A percentile compares a stretch with the other conserved stretches of the same genome.
phyloP scores from a whole-genome alignment of 2,329 filamentous ascomycete species.

The Penicillium sp. region DNA sequence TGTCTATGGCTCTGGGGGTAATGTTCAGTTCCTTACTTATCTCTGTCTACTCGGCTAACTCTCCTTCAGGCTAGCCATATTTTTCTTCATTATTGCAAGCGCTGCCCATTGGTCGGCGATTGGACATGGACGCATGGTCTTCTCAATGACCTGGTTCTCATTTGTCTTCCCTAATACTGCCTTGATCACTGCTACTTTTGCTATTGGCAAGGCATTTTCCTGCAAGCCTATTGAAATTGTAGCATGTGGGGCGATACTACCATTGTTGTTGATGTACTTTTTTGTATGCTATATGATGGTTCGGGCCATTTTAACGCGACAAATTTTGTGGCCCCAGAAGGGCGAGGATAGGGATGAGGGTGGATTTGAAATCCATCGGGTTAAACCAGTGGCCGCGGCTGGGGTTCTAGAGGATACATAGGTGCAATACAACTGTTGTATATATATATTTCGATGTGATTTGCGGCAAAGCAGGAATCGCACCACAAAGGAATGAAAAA shows the following conservation, averaged over 20 bases:
- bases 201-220: slow-evolving; percentile 56
- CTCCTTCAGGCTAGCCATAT: slow-evolving; percentile 54
- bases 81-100: slow-evolving; percentile 75
- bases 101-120: slow-evolving; percentile 64
- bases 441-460: neutral
- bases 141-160: slow-evolving; percentile 78
- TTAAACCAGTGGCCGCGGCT: slow-evolving; percentile 23
- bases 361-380: slow-evolving; percentile 42
- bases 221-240: slow-evolving; percentile 55
- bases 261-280: slow-evolving; percentile 59
- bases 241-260: slow-evolving; percentile 58
- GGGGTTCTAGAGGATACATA: neutral
- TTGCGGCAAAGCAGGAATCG: neutral
- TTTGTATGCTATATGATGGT: slow-evolving; percentile 64
- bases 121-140: slow-evolving; percentile 54
- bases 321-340: slow-evolving; percentile 70
- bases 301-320: slow-evolving; percentile 53
- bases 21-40: slow-evolving; percentile 10
- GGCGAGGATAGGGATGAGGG: slow-evolving; percentile 57
- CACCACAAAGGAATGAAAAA: neutral
- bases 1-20: slow-evolving; percentile 70
- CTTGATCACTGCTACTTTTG: slow-evolving; percentile 62
- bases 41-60: slow-evolving; percentile 8
- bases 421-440: no score
- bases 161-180: slow-evolving; percentile 77